Evolutionary conservation across 139 green algal species (phyloP), one percentile per base, ranked within the genome.

Genomic region (Pseudopediastrum boryanum): DNA sequence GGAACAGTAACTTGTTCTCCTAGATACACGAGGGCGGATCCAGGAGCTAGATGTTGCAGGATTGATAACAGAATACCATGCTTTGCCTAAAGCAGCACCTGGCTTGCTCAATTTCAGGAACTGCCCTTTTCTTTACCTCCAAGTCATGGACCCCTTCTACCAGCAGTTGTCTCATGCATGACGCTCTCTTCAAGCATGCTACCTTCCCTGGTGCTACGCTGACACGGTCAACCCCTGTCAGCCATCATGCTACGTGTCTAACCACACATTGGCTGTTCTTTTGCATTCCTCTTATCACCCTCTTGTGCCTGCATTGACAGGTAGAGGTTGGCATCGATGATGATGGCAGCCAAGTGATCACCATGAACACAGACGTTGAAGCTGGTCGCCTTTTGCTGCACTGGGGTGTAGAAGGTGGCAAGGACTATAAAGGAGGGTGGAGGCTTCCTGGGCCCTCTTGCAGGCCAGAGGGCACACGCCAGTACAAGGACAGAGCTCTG

Each of bases 401-500:
- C 83, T 98, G 95, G 95, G 95, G 95, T 16, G 88, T 98, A 29
- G 88, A 94, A 75, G 94, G 94, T 5, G 92, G 94, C 2, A 85
- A 84, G 31, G 80, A 87, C 46, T 95, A 97, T 84, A 91, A 95
- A 74, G 92, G 89, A 1, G 94, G 94, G 58, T 98, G 95, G 95
- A 82, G 93, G 4, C 85, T 98, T 33, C 94, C 94, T 0, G 91
- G 85, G 31, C 36, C 66, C 8, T 42, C 23, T 2, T 77, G 69
- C 25, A 82, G 89, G 27, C 95, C 95, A 5, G 86, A 93, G 33
- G 94, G 93, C 62, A 98, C 95, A 7, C 80, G 88, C 3, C 78
- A 92, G 65, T 99, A 99, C 86, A 99, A 99, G 77, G 87, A 98
- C 19, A 85, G 96, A 23, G 96, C 96, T 6, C 87, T 99, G 82